Evolutionary conservation across 2,329 filamentous ascomycete genomes (phyloP), one percentile per base, ranked within the genome.

Genomic region (Colletotrichum lentis): DNA sequence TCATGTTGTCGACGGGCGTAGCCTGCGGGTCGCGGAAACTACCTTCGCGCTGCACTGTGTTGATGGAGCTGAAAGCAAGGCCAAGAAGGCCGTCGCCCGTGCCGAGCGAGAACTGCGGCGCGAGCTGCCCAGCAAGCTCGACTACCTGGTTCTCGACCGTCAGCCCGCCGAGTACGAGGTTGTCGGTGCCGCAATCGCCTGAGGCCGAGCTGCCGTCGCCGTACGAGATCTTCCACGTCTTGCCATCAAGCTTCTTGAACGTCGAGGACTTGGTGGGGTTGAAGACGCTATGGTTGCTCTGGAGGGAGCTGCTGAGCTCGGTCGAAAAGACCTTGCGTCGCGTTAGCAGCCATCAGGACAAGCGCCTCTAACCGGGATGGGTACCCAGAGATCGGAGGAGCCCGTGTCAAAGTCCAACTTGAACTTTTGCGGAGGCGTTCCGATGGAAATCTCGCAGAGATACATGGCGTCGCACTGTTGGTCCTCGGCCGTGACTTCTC

Each of bases 381-480:
- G 90, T 39, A 91, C 86, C 90, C 90, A 93, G 80, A 92, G 83
- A 77, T 93, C 91, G 14, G 90, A 86, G 2, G 90, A 92, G 62
- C 91, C 91, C 18, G 90, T 91, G 77, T 93, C 91, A 74, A 93
- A 91, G 75, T 92, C 87, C 75, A 93, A 79, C 73, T 88, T 86
- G 65, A 93, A 73, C 3, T 83, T 85, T 78, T 93, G 90, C 4
- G 79, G 75, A 2, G 81, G 81, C 3, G 79, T 80, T 6, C 81
- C 81, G 18, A 83, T 79, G 20, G 77, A 72, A 7, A 82, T 77
- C 5, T 79, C 77, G 2, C 76, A 76, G 57, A 81, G 67, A 69
- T 78, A 82, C 72, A 80, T 79, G 22, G 71, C 60, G n/a, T 81
- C 80, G 62, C 91, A 90, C 77, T 92, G 87, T 62, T 87, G 82